phyloP scores from a whole-genome alignment of 2,329 filamentous ascomycete species.

The Colletotrichum sp. region DNA sequence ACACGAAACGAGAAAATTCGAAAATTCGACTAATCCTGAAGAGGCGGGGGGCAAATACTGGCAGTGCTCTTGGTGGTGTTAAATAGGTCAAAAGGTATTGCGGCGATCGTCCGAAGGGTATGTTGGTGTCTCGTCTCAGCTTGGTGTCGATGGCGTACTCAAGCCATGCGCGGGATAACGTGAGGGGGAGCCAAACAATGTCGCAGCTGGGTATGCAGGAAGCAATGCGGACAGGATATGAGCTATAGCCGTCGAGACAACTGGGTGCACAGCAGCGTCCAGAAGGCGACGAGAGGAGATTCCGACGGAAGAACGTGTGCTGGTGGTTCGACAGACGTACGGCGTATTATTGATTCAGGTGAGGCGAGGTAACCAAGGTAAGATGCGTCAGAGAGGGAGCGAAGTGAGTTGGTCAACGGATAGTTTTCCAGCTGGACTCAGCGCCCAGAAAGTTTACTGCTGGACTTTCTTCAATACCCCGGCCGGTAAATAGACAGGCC shows the following conservation, averaged over 20 bases:
- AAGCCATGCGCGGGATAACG: background rate
- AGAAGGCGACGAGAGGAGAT: background rate
- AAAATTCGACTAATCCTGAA: background rate
- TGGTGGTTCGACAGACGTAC: constrained; percentile 1
- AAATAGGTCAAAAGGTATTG: background rate
- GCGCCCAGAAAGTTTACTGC: constrained; percentile 10
- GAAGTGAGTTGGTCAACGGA: background rate
- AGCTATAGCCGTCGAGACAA: background rate
- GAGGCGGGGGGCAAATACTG: background rate
- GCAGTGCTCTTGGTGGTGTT: background rate
- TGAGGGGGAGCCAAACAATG: background rate
- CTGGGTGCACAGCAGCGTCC: constrained; percentile 19
- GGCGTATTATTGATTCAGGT: background rate
- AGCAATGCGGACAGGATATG: background rate
- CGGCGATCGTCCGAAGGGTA: background rate
- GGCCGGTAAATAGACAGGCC: background rate
- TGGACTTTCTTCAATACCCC: background rate
- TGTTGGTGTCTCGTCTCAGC: constrained; percentile 6
- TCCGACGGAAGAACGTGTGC: background rate
- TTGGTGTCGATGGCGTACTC: background rate
- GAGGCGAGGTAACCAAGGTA: background rate
- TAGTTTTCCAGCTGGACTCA: background rate
- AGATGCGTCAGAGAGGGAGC: background rate
- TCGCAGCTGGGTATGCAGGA: background rate
- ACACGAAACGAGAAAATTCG: background rate